Evolutionary conservation across 306 rosid genomes (phyloP), one percentile per base, ranked within the genome.

Genomic region (Heteromeles arbutifolia): DNA sequence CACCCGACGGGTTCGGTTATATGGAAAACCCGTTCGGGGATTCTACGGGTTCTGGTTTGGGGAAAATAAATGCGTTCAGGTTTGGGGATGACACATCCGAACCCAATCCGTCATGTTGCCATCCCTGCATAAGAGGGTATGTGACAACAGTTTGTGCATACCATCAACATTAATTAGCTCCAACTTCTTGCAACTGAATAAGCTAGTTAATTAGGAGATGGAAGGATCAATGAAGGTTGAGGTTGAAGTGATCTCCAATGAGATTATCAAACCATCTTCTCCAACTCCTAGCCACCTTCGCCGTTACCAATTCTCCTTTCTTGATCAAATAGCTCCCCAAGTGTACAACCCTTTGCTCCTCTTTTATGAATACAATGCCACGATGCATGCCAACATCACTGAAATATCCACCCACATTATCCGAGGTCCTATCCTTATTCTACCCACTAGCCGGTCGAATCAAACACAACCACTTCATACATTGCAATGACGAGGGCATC

Each of bases 241-340:
- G 41, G 69, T 66, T 32, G 73, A 78, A 65, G 59, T 82, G 15
- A 59, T 79, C 71, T 87, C 87, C 14, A 79, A 70, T 48, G 72
- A 87, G 69, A 77, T 72, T 0, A 82, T 87, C 77, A 85, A 69
- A 52, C 91, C 90, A 2, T 76, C 84, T n/a, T 82, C 84, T 75
- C 83, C 88, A 71, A 81, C 84, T 50, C 84, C 82, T 0, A 4
- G 63, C 18, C 76, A 78, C 63, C 87, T 83, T 67, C 58, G 69
- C 39, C 83, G 57, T 32, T 87, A 80, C 77, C 88, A 84, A 50
- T 83, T 85, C 39, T 87, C 88, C 3, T 83, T 89, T 44, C 85
- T 84, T 25, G 90, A 89, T 48, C 91, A 87, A 77, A 24, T 85
- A n/a, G 70, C 88, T 58, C 89, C 90, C 28, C 56, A 44, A 13